Percentiles rank a stretch among this genome's conserved stretches.
phyloP scores from a whole-genome alignment of 2,329 filamentous ascomycete species.

The Anthostomella pinea region DNA sequence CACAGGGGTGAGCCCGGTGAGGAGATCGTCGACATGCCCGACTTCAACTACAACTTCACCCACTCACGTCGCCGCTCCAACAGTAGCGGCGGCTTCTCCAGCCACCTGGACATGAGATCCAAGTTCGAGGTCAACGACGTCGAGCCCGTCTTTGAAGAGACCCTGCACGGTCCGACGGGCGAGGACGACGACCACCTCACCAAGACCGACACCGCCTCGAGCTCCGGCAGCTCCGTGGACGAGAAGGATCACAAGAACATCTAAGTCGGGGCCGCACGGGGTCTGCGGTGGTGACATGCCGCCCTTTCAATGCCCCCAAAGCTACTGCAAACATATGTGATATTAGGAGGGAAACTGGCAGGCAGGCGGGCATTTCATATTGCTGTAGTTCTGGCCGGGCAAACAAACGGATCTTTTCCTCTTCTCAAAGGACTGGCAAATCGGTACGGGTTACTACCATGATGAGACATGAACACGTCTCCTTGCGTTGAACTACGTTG shows the following conservation, averaged over 20 bases:
- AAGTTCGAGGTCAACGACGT: constrained; percentile 91
- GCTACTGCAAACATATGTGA: background rate
- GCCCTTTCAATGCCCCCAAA: no score
- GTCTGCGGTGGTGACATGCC: no score
- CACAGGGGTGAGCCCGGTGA: constrained; percentile 78
- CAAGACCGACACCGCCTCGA: constrained; percentile 60
- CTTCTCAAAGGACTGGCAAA: no score
- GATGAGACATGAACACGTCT: constrained; percentile 11
- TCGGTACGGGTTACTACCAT: background rate
- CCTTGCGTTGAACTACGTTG: constrained; percentile 11
- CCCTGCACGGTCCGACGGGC: constrained; percentile 64
- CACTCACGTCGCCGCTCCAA: constrained; percentile 92
- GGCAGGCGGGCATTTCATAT: background rate
- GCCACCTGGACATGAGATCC: constrained; percentile 81
- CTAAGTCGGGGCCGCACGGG: constrained; percentile 7
- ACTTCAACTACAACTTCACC: constrained; percentile 77
- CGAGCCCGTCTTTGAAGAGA: constrained; percentile 91
- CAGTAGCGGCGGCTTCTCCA: constrained; percentile 71
- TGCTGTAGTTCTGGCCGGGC: no score
- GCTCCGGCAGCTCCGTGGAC: constrained; percentile 56
- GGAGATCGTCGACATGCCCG: constrained; percentile 80
- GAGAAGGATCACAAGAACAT: constrained; percentile 37
- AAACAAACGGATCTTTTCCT: no score
- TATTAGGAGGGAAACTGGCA: constrained; percentile 2
- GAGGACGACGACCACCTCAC: constrained; percentile 57